These are phyloP conservation scores for Candida coquimbonensis DNA, from an alignment of 805 yeast genomes.

Conservation along the genomic window DNA sequence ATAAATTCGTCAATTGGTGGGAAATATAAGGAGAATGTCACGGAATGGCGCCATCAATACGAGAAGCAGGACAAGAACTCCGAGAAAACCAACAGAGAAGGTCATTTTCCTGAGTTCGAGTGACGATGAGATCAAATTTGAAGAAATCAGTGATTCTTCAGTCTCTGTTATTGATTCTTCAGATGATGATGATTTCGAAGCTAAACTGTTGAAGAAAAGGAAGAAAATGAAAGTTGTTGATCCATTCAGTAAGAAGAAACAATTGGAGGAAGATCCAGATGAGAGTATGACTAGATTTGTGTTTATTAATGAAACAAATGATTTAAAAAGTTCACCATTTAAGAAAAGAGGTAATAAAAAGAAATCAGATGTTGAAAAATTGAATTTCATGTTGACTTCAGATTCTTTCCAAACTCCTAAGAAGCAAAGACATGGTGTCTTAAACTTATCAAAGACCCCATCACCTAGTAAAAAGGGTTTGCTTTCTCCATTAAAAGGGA, in stretches of 20 bases:
- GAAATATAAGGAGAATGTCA: too few relatives aligned
- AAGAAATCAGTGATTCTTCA: too few relatives aligned
- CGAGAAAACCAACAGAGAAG: neutral
- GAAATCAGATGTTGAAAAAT: conserved; percentile 1
- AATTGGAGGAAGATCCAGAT: neutral
- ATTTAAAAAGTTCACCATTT: neutral
- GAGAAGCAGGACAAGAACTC: neutral
- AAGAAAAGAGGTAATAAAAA: neutral
- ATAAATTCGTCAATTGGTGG: too few relatives aligned
- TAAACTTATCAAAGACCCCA: conserved; percentile 9
- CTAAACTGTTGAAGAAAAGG: neutral
- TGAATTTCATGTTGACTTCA: conserved; percentile 7
- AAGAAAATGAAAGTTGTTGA: neutral
- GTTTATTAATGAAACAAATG: neutral
- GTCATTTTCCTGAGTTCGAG: too few relatives aligned
- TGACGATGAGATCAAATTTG: too few relatives aligned
- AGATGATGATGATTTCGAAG: too few relatives aligned
- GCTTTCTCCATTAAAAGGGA: conserved; percentile 22
- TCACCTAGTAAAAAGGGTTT: conserved; percentile 31
- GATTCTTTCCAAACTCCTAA: conserved; percentile 25
- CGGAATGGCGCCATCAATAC: neutral
- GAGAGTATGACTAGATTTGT: neutral
- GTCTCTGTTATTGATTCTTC: too few relatives aligned
- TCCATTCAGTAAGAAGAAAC: neutral
- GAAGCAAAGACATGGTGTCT: conserved; percentile 21